Conservation (phyloP, 2,329 filamentous ascomycete species). For the Verticillium klebahnii region DNA sequence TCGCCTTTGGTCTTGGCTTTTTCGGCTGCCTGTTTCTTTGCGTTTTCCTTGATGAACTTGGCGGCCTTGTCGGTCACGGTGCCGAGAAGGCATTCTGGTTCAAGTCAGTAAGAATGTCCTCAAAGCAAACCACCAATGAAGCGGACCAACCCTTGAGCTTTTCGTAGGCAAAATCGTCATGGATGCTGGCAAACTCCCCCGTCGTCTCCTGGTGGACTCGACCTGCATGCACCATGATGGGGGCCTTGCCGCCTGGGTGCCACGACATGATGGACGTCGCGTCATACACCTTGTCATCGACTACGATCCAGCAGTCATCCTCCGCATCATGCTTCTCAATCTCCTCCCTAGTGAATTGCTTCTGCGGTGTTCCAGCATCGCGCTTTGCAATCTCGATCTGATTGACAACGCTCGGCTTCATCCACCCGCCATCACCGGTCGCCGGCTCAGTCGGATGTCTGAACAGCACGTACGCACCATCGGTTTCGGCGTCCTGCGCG, state of each 20-base stretch:
- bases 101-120: neutral
- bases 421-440: conserved; percentile 41
- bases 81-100: conserved; percentile 42
- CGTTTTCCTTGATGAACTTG: conserved; percentile 39
- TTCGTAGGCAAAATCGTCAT: conserved; percentile 44
- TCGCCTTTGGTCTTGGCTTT: conserved; percentile 21
- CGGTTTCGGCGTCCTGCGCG: conserved; percentile 21
- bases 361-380: conserved; percentile 36
- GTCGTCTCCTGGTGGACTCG: conserved; percentile 43
- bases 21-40: conserved; percentile 33
- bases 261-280: conserved; percentile 39
- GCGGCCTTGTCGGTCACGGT: conserved; percentile 42
- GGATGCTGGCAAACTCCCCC: conserved; percentile 43
- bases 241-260: conserved; percentile 44
- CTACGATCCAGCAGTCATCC: conserved; percentile 48
- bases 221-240: conserved; percentile 44
- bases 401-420: conserved; percentile 41
- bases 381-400: conserved; percentile 38
- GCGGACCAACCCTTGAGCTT: conserved; percentile 35
- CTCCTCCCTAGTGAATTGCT: conserved; percentile 47
- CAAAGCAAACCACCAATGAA: neutral
- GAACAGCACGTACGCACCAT: conserved; percentile 30
- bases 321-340: conserved; percentile 45
- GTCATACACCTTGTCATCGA: conserved; percentile 47
- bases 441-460: conserved; percentile 41